These are phyloP conservation scores for Purpureocillium takamizusanense DNA, from an alignment of 2,329 filamentous ascomycete genomes.

Conservation along the genomic window DNA sequence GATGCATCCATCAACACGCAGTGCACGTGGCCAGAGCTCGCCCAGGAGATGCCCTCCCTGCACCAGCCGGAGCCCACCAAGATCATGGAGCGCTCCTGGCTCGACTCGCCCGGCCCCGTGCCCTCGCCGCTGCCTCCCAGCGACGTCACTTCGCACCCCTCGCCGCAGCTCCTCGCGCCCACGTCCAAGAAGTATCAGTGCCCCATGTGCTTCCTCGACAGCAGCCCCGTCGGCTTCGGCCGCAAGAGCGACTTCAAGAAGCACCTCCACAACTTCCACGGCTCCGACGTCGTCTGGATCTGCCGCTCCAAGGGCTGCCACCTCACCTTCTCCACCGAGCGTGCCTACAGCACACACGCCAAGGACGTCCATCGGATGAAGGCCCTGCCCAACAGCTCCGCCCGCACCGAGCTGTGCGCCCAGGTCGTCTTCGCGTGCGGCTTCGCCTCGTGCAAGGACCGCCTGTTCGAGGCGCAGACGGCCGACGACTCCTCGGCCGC, in stretches of 20 bases:
- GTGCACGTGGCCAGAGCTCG: constrained; percentile 26
- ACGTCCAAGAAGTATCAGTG: constrained; percentile 34
- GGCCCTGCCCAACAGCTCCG: constrained; percentile 29
- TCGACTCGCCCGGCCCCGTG: constrained; percentile 28
- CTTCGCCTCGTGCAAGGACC: constrained; percentile 31
- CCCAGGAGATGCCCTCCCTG: constrained; percentile 22
- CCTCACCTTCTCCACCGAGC: constrained; percentile 34
- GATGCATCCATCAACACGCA: constrained; percentile 29
- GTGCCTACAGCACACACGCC: constrained; percentile 34
- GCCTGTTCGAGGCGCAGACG: constrained; percentile 29
- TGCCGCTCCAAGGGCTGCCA: constrained; percentile 32
- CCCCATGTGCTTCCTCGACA: constrained; percentile 35
- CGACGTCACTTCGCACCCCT: constrained; percentile 25
- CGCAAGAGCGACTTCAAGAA: constrained; percentile 40
- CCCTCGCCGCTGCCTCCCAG: constrained; percentile 22
- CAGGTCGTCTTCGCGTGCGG: constrained; percentile 36
- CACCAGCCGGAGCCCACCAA: constrained; percentile 24
- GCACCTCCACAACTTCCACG: constrained; percentile 38
- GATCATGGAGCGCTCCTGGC: constrained; percentile 26
- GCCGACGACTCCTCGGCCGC: constrained; percentile 25
- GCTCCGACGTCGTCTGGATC: constrained; percentile 31
- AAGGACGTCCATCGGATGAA: constrained; percentile 33
- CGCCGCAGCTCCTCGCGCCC: constrained; percentile 25
- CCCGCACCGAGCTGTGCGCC: constrained; percentile 30
- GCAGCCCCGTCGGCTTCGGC: constrained; percentile 34